Evolutionary conservation across 1,139 yeast species (phyloP).

Genomic region (Diutina neorugosa): DNA sequence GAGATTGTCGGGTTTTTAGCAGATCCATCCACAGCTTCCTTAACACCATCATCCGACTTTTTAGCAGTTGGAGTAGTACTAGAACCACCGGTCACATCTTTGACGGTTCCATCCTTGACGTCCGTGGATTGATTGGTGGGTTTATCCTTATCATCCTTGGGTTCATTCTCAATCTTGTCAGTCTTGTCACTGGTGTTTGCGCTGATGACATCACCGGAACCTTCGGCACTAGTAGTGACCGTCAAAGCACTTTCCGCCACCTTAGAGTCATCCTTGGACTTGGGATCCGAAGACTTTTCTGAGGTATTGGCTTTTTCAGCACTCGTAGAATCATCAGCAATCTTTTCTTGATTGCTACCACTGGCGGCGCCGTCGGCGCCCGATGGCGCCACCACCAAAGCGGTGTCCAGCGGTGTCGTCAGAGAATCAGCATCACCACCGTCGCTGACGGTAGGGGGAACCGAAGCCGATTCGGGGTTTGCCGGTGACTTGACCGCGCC

Average conservation of each 20-base stretch:
- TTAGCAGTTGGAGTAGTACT: too few relatives aligned
- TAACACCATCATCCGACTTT: too few relatives aligned
- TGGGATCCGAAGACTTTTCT: not conserved
- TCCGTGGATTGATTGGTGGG: not conserved
- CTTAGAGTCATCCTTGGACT: not conserved
- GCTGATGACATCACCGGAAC: not conserved
- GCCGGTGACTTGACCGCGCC: not conserved
- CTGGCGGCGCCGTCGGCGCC: not conserved
- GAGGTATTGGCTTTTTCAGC: not conserved
- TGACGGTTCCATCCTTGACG: not conserved
- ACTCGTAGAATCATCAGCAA: not conserved
- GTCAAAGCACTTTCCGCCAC: not conserved
- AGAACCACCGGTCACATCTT: too few relatives aligned
- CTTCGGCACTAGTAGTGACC: not conserved
- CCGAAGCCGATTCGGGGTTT: not conserved
- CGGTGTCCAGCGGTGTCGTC: not conserved
- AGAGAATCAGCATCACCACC: not conserved
- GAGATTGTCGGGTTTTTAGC: too few relatives aligned
- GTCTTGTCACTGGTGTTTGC: not conserved
- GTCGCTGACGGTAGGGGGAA: not conserved
- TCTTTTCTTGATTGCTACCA: not conserved
- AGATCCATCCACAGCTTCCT: too few relatives aligned
- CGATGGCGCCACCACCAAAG: not conserved
- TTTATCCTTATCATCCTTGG: not conserved
- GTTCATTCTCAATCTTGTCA: not conserved